Evolutionary conservation across 140 eudicot genomes (phyloP), one percentile per base, ranked within the genome.

Genomic region (Cichorium intybus): DNA sequence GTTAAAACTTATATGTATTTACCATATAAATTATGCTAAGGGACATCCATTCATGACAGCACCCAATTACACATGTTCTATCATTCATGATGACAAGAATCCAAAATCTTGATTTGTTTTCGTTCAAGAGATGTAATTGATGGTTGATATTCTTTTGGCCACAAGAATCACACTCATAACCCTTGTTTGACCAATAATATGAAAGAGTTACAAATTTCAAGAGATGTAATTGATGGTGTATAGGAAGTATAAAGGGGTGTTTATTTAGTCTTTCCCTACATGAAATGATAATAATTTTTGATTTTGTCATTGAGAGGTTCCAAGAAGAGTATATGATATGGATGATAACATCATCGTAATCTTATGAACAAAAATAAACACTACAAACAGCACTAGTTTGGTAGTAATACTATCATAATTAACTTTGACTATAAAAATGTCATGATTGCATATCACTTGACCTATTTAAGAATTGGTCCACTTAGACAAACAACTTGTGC

Each of bases 361-460:
- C 56, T 28, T 52, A 35, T 66, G 71, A 65, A 50, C 59, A 64
- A 64, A 63, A 47, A n/a, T 27, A 63, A 23, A 64, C 50, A 66
- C 49, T 49, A 29, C 16, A 65, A 29, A 51, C 23, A 31, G 50
- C 50, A 65, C 43, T 33, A 52, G 46, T 29, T 24, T 59, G 65
- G 65, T 37, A 15, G 50, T 58, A 26, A 31, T 8, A 50, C n/a
- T 20, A 51, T 70, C 52, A 70, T 70, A 47, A 70, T 70, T 10
- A 59, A 48, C 28, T 70, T 70, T 70, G 75, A 70, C 75, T 70
- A 58, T 59, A 46, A 45, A 37, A 18, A 56, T 43, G 68, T 48
- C 60, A 70, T 59, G 68, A 59, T 47, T 57, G 31, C 66, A 69
- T 69, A 57, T 70, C 75, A 70, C 68, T 59, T 56, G 26, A 39